phyloP scores from a whole-genome alignment of 495 filamentous ascomycete species.

The Tuber borchii region DNA sequence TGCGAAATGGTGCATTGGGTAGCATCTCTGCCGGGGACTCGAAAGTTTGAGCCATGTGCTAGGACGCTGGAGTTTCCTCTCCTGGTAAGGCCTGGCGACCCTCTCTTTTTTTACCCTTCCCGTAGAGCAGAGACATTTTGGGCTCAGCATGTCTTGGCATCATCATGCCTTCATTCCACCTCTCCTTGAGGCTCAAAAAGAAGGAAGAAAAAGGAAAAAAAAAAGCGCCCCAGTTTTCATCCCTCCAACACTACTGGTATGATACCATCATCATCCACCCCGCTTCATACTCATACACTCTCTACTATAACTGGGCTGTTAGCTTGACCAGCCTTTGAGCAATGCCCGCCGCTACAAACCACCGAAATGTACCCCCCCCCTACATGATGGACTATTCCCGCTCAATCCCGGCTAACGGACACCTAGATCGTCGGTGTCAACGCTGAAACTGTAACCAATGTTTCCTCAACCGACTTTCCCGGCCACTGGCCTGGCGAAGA shows the following conservation, averaged over 20 bases:
- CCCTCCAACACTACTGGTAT: not conserved
- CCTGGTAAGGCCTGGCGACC: too few species aligned
- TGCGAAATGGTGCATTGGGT: not conserved
- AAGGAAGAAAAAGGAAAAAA: not conserved
- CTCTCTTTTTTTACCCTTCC: too few species aligned
- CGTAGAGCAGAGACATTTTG: too few species aligned
- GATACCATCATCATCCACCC: not conserved
- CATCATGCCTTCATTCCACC: not conserved
- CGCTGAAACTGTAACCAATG: constrained; percentile 78
- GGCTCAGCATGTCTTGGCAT: not conserved
- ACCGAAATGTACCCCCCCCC: not conserved
- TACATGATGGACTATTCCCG: not conserved
- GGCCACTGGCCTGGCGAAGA: constrained; percentile 86
- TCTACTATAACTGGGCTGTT: not conserved
- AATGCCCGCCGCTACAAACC: not conserved
- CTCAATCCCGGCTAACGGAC: not conserved
- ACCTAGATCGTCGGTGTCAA: constrained; percentile 74
- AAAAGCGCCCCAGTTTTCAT: not conserved
- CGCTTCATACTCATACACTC: not conserved
- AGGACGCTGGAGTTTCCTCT: too few species aligned
- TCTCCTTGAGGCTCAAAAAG: not conserved
- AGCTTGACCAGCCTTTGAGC: not conserved
- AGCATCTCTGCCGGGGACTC: not conserved
- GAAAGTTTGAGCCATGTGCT: too few species aligned
- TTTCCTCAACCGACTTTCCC: constrained; percentile 82